Conservation (phyloP, 345 rosid species). For the Aquilaria yunnanensis region DNA sequence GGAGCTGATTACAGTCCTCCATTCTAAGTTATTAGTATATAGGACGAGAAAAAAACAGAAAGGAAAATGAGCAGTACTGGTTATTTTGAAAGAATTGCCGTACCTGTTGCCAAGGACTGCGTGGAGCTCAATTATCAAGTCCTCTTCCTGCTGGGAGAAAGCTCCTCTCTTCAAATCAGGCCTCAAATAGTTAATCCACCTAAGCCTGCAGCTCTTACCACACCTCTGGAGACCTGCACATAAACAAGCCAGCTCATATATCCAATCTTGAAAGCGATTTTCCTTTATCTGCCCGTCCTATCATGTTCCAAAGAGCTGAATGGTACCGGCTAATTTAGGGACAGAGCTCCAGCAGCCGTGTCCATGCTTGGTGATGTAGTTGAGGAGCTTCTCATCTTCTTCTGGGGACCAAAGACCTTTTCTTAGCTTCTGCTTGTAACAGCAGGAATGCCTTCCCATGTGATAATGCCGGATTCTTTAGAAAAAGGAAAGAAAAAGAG, state of each 20-base stretch:
- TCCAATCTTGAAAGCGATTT: background rate
- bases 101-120: conserved; percentile 69
- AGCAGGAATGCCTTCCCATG: conserved; percentile 87
- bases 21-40: no score
- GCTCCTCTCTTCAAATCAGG: conserved; percentile 92
- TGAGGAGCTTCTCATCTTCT: conserved; percentile 80
- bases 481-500: no score
- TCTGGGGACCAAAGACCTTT: conserved; percentile 94
- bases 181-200: conserved; percentile 86
- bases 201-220: conserved; percentile 75
- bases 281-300: background rate
- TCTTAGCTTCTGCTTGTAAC: conserved; percentile 71
- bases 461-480: background rate
- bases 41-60: no score
- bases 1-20: no score
- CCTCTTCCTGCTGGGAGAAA: conserved; percentile 72
- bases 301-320: background rate
- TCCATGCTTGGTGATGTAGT: conserved; percentile 59
- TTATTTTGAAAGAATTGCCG: background rate
- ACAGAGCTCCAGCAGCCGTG: conserved; percentile 93
- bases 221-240: conserved; percentile 66
- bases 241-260: background rate
- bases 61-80: background rate
- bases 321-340: conserved; percentile 67
- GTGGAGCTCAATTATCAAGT: conserved; percentile 69